Evolutionary conservation across 257 asterid genomes (phyloP), one percentile per base, ranked within the genome.

Genomic region (Pogostemon cablin): DNA sequence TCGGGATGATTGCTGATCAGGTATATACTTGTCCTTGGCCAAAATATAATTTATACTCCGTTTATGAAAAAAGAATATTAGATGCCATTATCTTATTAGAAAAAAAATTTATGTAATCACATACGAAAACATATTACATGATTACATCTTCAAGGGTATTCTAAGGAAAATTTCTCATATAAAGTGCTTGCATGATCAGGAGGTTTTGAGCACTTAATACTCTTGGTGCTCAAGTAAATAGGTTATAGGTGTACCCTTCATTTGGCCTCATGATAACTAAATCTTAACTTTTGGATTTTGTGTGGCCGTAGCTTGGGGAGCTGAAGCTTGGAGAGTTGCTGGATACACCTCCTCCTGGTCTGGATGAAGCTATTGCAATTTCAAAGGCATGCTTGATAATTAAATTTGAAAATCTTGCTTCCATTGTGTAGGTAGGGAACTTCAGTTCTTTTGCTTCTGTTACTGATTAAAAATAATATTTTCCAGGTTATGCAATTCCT

Each of bases 291-390:
- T 60, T 71, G 56, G 49, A 54, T 78, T 69, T 65, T 52, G 3
- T 60, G 38, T 80, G 79, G 68, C 63, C 53, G 10, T 74, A 95
- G 98, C 95, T 95, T 67, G 99, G 98, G 78, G 98, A 95, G 39
- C 80, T 95, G 63, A 95, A 95, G 93, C 93, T 95, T 71, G 99
- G 97, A 70, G 98, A 95, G 82, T 86, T 95, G 80, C 90, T 95
- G 86, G 98, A 91, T 83, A 91, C 99, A 37, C 98, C 99, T 72
- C 99, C 99, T 72, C 99, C 98, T 59, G 99, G 99, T 67, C 77
- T 95, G 52, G 99, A 95, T 77, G 98, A 95, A 83, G 98, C 99
- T 62, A 91, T 95, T 76, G 99, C 99, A 56, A 91, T 95, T 82
- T 88, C 97, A 38, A 95, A 95, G 98, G 99, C 82, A 86, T 64